Conservation (phyloP, 441 rosid species). For the Populus tomentosa region DNA sequence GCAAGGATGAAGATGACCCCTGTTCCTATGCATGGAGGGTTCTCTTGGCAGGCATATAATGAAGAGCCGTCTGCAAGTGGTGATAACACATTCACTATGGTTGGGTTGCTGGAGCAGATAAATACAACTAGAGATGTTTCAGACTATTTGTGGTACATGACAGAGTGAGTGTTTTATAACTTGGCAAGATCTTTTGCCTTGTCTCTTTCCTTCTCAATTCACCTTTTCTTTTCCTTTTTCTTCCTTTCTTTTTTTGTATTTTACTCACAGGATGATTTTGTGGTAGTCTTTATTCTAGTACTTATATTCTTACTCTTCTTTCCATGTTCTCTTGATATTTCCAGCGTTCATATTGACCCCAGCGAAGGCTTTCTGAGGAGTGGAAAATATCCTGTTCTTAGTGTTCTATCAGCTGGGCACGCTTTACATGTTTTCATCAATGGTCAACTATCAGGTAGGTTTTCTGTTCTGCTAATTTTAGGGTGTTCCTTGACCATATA, state of each 20-base stretch:
- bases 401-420: constrained; percentile 89
- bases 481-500: not conserved
- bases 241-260: not conserved
- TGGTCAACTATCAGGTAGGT: constrained; percentile 70
- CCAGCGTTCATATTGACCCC: constrained; percentile 55
- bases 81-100: constrained; percentile 64
- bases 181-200: constrained; percentile 7
- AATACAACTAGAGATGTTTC: constrained; percentile 82
- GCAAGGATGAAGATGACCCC: constrained; percentile 81
- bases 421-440: constrained; percentile 92
- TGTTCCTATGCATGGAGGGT: constrained; percentile 74
- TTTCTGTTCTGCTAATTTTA: constrained; percentile 5
- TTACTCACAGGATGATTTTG: not conserved
- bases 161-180: constrained; percentile 65
- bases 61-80: constrained; percentile 59
- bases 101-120: constrained; percentile 88
- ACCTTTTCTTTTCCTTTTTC: constrained; percentile 3
- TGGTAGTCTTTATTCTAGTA: not conserved
- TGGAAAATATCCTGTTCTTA: constrained; percentile 67
- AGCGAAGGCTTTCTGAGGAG: constrained; percentile 65
- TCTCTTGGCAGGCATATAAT: constrained; percentile 86
- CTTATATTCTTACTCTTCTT: constrained; percentile 9
- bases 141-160: constrained; percentile 94
- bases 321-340: constrained; percentile 6
- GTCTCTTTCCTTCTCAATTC: not conserved